phyloP scores from a whole-genome alignment of 73 alveolate species.

The Breviolum minutum region DNA sequence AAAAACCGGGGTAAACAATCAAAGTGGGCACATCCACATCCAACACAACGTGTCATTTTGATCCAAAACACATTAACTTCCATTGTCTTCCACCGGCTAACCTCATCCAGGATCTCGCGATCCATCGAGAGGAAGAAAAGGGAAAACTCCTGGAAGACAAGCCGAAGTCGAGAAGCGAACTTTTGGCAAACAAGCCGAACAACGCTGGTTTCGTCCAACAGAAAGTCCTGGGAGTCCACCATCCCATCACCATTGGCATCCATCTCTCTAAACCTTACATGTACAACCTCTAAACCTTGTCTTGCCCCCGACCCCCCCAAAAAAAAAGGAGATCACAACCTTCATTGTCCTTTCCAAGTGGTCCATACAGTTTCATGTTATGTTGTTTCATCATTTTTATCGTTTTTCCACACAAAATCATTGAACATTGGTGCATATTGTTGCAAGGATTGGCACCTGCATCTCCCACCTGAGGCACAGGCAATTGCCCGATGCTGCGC shows the following conservation, averaged over 20 bases:
- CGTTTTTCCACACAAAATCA: too few relatives aligned
- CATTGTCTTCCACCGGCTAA: neutral
- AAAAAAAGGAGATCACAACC: neutral
- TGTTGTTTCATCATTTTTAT: too few relatives aligned
- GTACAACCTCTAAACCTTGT: neutral
- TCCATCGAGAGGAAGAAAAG: constrained; percentile 75
- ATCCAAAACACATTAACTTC: neutral
- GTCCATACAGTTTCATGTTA: too few relatives aligned
- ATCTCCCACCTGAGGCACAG: neutral
- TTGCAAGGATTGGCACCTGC: neutral
- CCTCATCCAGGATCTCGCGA: constrained; percentile 79
- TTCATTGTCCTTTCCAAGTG: too few relatives aligned
- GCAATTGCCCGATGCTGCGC: constrained; percentile 63
- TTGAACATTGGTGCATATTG: neutral
- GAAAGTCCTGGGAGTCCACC: constrained; percentile 29
- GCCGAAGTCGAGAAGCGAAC: too few relatives aligned
- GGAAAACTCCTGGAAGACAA: constrained; percentile 38
- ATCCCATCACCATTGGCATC: constrained; percentile 73
- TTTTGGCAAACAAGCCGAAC: too few relatives aligned
- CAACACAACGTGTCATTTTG: neutral
- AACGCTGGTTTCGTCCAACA: neutral
- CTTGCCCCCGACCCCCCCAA: neutral
- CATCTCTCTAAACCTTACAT: constrained; percentile 45
- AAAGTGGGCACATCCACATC: neutral
- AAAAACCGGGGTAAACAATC: neutral